Evolutionary conservation across 441 rosid genomes (phyloP).

Genomic region (Adansonia madagascariensis): DNA sequence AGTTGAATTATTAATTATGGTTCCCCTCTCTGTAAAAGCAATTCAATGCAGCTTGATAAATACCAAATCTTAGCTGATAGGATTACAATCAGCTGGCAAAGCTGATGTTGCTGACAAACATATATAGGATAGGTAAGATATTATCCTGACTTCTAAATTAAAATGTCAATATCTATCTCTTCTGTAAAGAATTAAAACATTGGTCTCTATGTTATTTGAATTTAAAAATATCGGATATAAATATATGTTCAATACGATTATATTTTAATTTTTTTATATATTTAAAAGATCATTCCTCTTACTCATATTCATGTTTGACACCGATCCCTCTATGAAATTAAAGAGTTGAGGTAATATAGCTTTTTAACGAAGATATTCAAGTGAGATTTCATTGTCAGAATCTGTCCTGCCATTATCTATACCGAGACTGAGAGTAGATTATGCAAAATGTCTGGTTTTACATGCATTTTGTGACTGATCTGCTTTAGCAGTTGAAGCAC

Average conservation of each 20-base stretch:
- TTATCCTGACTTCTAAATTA: background rate
- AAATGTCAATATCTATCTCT: background rate
- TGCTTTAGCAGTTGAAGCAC: background rate
- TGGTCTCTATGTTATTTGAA: too few relatives aligned
- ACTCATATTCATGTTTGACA: too few relatives aligned
- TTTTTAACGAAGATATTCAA: background rate
- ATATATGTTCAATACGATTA: too few relatives aligned
- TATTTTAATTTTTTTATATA: too few relatives aligned
- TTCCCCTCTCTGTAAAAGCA: background rate
- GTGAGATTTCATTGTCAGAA: background rate
- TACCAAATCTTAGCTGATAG: background rate
- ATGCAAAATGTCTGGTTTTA: background rate
- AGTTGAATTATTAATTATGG: background rate
- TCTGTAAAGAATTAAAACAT: background rate
- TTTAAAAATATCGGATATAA: too few relatives aligned
- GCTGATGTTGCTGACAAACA: background rate
- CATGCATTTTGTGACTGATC: background rate
- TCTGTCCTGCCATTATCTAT: background rate
- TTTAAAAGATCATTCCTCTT: too few relatives aligned
- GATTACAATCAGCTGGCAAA: background rate
- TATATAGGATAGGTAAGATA: background rate
- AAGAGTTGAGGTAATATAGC: background rate
- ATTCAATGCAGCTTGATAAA: too few relatives aligned
- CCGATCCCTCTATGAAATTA: too few relatives aligned
- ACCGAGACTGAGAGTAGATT: background rate